Evolutionary conservation across 2,329 filamentous ascomycete genomes (phyloP).

Genomic region (Epichloe sp.): DNA sequence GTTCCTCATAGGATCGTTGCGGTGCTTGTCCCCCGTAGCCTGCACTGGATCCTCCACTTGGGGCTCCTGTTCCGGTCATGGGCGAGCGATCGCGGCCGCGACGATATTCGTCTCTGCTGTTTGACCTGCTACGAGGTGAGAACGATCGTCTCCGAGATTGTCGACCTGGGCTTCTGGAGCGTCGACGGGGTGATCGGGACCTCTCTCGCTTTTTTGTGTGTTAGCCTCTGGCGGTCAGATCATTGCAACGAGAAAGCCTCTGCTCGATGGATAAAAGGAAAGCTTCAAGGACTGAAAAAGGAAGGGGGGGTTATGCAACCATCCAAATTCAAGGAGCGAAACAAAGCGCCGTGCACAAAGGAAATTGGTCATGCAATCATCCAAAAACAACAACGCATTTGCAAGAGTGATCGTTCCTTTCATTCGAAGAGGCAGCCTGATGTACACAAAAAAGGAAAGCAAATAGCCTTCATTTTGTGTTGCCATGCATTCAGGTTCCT

Average conservation of each 20-base stretch:
- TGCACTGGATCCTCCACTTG: conserved; percentile 56
- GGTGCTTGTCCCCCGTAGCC: conserved; percentile 46
- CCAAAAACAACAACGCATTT: not conserved
- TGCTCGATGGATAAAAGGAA: too few relatives aligned
- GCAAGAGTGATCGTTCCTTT: not conserved
- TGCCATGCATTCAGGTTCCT: too few relatives aligned
- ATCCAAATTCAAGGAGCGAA: not conserved
- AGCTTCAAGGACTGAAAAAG: not conserved
- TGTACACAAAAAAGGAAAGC: not conserved
- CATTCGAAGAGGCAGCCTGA: not conserved
- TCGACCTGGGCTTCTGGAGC: conserved; percentile 71
- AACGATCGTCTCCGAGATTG: conserved; percentile 61
- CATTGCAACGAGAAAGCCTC: not conserved
- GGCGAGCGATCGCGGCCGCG: conserved; percentile 67
- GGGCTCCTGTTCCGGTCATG: conserved; percentile 63
- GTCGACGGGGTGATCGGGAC: conserved; percentile 64
- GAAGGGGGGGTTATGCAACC: not conserved
- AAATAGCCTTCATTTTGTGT: not conserved
- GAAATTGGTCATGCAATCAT: not conserved
- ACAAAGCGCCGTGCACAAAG: not conserved
- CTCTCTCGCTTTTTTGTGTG: conserved; percentile 60
- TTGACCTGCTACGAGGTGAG: conserved; percentile 64
- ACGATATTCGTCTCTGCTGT: conserved; percentile 64
- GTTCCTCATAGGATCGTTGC: conserved; percentile 73
- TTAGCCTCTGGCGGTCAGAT: conserved; percentile 10